phyloP scores from a whole-genome alignment of 257 asterid species.

The Solanum infundibuliforme region DNA sequence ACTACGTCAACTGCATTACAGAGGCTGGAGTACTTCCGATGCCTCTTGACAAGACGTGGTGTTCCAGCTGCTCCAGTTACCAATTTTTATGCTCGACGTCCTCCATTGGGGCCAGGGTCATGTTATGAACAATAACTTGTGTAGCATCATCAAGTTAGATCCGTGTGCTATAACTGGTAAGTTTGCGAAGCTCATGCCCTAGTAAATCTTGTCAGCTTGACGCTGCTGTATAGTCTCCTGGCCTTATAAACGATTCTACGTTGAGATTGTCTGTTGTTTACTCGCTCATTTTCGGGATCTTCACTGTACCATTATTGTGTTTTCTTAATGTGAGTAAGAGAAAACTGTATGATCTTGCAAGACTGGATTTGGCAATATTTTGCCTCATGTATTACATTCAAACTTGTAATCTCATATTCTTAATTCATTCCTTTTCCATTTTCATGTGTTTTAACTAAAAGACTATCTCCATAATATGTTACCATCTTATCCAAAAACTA shows the following conservation, averaged over 20 bases:
- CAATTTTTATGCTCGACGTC: slow-evolving; percentile 44
- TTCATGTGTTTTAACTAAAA: background rate
- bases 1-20: slow-evolving; percentile 17
- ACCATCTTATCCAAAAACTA: background rate
- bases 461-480: background rate
- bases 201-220: background rate
- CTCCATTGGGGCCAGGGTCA: slow-evolving; percentile 71
- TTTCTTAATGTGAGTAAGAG: background rate
- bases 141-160: background rate
- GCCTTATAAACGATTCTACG: background rate
- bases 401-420: background rate
- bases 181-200: background rate
- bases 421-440: background rate
- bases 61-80: slow-evolving; percentile 76
- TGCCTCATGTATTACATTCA: background rate
- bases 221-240: background rate
- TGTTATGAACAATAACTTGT: slow-evolving; percentile 56
- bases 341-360: background rate
- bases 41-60: slow-evolving; percentile 78
- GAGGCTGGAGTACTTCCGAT: slow-evolving; percentile 72
- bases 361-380: background rate
- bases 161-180: background rate
- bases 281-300: background rate
- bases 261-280: background rate
- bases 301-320: background rate